Conservation (phyloP, 192 early-diverging fungal species). For the Nowakowskiella sp. region DNA sequence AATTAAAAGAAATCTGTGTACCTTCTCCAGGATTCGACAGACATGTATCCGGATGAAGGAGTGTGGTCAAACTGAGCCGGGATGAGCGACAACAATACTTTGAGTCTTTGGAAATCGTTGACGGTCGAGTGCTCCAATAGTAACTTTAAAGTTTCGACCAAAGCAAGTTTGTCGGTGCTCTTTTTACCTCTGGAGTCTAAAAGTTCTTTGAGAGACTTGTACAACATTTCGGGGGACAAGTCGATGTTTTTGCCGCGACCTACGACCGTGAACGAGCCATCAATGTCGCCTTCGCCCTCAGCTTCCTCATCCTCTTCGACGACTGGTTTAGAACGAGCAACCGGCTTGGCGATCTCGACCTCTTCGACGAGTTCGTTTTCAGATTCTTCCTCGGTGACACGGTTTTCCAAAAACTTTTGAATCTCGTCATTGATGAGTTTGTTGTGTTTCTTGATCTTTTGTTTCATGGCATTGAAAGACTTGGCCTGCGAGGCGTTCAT, state of each 20-base stretch:
- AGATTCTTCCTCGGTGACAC: slow-evolving; percentile 16
- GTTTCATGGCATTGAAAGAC: slow-evolving; percentile 86
- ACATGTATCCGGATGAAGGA: slow-evolving; percentile 60
- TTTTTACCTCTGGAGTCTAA: slow-evolving; percentile 85
- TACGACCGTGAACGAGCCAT: slow-evolving; percentile 44
- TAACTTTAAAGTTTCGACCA: slow-evolving; percentile 59
- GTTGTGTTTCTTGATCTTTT: slow-evolving; percentile 83
- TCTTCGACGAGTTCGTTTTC: slow-evolving; percentile 16
- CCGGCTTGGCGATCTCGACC: slow-evolving; percentile 7
- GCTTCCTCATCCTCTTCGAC: slow-evolving; percentile 41
- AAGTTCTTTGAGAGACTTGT: slow-evolving; percentile 74
- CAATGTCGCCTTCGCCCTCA: slow-evolving; percentile 23
- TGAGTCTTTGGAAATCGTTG: slow-evolving; percentile 70
- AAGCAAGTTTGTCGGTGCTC: slow-evolving; percentile 78
- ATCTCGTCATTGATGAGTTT: slow-evolving; percentile 69
- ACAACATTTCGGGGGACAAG: slow-evolving; percentile 65
- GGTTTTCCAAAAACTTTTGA: slow-evolving; percentile 50
- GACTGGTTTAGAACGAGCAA: too few species aligned
- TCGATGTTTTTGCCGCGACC: slow-evolving; percentile 47
- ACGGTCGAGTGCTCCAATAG: slow-evolving; percentile 49
- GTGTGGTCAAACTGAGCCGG: slow-evolving; percentile 83
- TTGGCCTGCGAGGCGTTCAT: slow-evolving; percentile 74
- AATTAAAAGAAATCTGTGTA: slow-evolving; percentile 4
- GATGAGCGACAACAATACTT: slow-evolving; percentile 78
- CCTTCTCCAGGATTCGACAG: slow-evolving; percentile 71